Evolutionary conservation across 2,329 filamentous ascomycete species (phyloP), one percentile per base, ranked within the genome.

Genomic region (Trichoderma breve): DNA sequence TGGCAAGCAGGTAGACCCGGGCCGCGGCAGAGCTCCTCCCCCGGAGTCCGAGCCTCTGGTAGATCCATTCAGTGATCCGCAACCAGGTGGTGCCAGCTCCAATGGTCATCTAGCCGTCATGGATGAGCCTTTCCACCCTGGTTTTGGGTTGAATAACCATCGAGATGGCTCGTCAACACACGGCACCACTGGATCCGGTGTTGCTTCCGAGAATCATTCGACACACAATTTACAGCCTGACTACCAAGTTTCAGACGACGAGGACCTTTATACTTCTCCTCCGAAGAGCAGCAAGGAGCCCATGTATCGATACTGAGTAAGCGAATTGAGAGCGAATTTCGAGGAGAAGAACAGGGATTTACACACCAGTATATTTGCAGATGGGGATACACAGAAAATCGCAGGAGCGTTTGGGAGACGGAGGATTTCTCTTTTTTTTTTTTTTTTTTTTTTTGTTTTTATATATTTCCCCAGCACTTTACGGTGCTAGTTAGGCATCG

Each of bases 181-280:
- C 8, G 76, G 71, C 70, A 72, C 43, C 74, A 73, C 18, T 75
- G 67, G 30, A 21, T 43, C 74, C 8, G 73, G 71, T 51, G 76
- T 72, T 28, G 72, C 73, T 36, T 62, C 73, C 15, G 64, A 74
- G 51, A 70, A 70, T 24, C 73, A 76, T 67, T 74, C 75, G 34
- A 75, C 73, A 4, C 70, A 74, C 34, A 60, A 66, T 21, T 1
- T 60, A 30, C 68, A 51, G 70, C 51, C 28, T 71, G 73, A 63
- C 58, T 69, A 75, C 15, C 78, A 81, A n/a, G 76, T 77, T 32
- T 79, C 77, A 4, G 78, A 81, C 47, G 79, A 81, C 43, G 82
- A 83, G 39, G 82, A 84, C 63, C 75, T 84, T 53, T 85, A 85
- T 70, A 80, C 82, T 57, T 77, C 81, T n/a, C 77, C 78, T 18